Evolutionary conservation across 1,284 basidiomycete genomes (phyloP).

Genomic region (Thecaphora frezii): DNA sequence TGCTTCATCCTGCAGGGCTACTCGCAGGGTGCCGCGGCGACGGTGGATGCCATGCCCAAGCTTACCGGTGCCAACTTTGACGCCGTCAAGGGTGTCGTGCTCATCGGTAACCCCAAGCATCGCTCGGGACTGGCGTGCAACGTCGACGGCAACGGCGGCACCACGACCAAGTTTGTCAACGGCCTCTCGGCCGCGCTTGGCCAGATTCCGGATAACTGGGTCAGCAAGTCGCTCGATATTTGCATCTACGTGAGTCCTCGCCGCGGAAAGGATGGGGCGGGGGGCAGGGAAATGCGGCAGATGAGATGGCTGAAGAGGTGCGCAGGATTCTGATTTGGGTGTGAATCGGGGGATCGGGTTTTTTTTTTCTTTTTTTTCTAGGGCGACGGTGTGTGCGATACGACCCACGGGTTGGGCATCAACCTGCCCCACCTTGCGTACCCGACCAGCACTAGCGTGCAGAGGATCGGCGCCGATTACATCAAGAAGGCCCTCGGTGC

Average conservation of each 20-base stretch:
- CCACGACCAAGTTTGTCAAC: conserved; percentile 32
- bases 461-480: conserved; percentile 39
- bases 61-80: conserved; percentile 30
- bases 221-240: conserved; percentile 53
- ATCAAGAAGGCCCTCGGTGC: no score
- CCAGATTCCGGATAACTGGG: conserved; percentile 38
- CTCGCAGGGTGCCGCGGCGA: conserved; percentile 54
- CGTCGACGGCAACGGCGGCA: conserved; percentile 49
- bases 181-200: conserved; percentile 20
- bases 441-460: conserved; percentile 27
- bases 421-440: conserved; percentile 47
- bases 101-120: conserved; percentile 54
- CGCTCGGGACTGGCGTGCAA: conserved; percentile 51
- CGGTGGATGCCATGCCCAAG: conserved; percentile 40
- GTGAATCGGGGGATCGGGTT: no score
- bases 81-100: conserved; percentile 57
- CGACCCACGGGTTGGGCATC: conserved; percentile 36
- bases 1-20: conserved; percentile 41
- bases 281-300: no score
- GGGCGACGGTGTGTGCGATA: conserved; percentile 55
- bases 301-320: no score
- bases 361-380: neutral
- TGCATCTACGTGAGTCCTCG: conserved; percentile 23
- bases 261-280: no score
- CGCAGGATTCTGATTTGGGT: no score